These are phyloP conservation scores for Carex arenaria DNA, from an alignment of 202 grass and related monocot species.

Conservation along the genomic window DNA sequence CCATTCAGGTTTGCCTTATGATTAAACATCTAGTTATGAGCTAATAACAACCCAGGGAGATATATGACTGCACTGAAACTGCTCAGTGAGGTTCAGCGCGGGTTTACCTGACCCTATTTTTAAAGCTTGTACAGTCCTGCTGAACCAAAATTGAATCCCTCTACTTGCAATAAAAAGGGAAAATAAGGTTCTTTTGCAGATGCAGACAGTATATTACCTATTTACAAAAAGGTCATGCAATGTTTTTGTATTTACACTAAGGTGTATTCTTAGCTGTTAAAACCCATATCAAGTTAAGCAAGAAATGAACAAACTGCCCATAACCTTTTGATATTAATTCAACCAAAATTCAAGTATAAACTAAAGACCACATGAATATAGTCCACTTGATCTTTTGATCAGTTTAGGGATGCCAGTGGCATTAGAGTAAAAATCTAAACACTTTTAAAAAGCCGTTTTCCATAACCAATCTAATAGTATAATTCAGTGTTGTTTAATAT, in stretches of 20 bases:
- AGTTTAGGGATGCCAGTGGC: neutral
- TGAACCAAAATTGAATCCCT: neutral
- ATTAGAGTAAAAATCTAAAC: neutral
- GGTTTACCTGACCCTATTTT: neutral
- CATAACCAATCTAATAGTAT: neutral
- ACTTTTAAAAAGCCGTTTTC: neutral
- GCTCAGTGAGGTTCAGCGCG: neutral
- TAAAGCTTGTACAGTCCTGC: neutral
- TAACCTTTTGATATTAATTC: neutral
- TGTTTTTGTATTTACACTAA: neutral
- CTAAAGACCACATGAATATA: neutral
- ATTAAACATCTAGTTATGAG: neutral
- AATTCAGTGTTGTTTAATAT: neutral
- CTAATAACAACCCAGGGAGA: neutral
- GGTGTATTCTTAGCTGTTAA: neutral
- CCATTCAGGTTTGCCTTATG: neutral
- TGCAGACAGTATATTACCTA: neutral
- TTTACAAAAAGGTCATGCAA: neutral
- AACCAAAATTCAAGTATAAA: neutral
- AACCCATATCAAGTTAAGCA: neutral
- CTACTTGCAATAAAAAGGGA: neutral
- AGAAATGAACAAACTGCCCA: neutral
- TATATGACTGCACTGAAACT: neutral
- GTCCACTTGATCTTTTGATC: neutral
- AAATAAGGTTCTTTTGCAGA: neutral